A percentile compares a stretch with the other conserved stretches of the same genome.
These are phyloP conservation scores for Vachellia pachyceras DNA, from an alignment of 306 rosid genomes.

Conservation along the genomic window DNA sequence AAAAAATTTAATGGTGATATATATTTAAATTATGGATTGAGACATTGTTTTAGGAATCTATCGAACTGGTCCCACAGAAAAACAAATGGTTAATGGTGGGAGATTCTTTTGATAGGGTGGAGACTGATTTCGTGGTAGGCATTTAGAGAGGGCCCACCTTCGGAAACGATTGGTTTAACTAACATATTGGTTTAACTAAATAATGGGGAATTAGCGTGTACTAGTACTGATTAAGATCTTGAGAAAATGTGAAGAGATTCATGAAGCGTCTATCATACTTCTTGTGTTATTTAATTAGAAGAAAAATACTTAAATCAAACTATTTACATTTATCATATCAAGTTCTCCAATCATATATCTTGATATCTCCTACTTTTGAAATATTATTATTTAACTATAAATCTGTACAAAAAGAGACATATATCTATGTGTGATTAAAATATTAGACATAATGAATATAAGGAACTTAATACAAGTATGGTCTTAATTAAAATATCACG, in stretches of 20 bases:
- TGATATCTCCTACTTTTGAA: too few relatives aligned
- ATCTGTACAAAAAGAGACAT: too few relatives aligned
- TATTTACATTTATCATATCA: too few relatives aligned
- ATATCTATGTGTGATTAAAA: too few relatives aligned
- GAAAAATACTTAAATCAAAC: too few relatives aligned
- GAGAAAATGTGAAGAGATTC: not conserved
- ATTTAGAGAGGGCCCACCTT: conserved; percentile 43
- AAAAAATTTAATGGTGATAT: not conserved
- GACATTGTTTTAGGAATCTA: not conserved
- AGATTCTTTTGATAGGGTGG: conserved; percentile 13
- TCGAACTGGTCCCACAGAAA: not conserved
- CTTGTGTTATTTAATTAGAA: not conserved
- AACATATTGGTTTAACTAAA: not conserved
- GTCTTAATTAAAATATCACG: too few relatives aligned
- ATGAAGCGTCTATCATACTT: not conserved
- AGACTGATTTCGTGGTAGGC: conserved; percentile 37
- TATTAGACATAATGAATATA: too few relatives aligned
- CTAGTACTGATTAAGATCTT: not conserved
- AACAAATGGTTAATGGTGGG: conserved; percentile 2
- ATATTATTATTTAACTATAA: too few relatives aligned
- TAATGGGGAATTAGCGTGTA: conserved; percentile 6
- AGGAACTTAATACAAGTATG: too few relatives aligned
- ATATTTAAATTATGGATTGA: not conserved
- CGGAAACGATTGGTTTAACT: not conserved
- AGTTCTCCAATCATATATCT: too few relatives aligned